Evolutionary conservation across 139 green algal species (phyloP), one percentile per base, ranked within the genome.

Genomic region (Micractinium sp.): DNA sequence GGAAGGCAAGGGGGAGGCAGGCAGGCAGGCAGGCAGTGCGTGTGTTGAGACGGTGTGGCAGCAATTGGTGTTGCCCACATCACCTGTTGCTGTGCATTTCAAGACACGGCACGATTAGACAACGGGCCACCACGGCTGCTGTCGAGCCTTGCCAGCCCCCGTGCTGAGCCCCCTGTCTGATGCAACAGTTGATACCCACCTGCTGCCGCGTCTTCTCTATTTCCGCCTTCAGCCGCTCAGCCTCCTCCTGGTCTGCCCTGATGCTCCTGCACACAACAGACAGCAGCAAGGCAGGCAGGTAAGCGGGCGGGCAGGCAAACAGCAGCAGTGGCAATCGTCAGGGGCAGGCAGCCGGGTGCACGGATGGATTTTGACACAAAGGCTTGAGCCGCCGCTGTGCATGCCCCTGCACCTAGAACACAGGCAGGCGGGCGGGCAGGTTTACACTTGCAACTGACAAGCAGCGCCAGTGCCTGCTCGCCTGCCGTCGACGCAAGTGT

Each of bases 211-310:
- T 69, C 14, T 47, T 25, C 14, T 88, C 82, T 15, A 97, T 93
- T 81, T 98, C 96, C 13, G 88, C 92, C 0, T 90, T 85, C 74
- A 98, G 89, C 23, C 87, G 88, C 3, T 91, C 90, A 4, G 95
- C 96, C 41, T 99, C 97, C 27, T 94, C 74, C 38, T 93, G 85
- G 85, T 98, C 94, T 25, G 93, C 91, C 15, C 83, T 38, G 35
- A 87, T 79, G 67, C 66, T 81, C 67, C 83, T 87, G 83, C 15
- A 39, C 73, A 77, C 3, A 31, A 36, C 27, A 12, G 20, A 12
- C 63, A 71, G 63, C 2, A 27, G 2, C 2, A 27, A 27, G 18
- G 63, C n/a, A 39, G 73, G 73, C 73, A 78, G 12, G 73, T 1
- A 22, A 15, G 69, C 27, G 19, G n/a, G 14, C 47, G 9, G 47